Evolutionary conservation across 257 asterid species (phyloP), one percentile per base, ranked within the genome.

Genomic region (Lycium ferocissimum): DNA sequence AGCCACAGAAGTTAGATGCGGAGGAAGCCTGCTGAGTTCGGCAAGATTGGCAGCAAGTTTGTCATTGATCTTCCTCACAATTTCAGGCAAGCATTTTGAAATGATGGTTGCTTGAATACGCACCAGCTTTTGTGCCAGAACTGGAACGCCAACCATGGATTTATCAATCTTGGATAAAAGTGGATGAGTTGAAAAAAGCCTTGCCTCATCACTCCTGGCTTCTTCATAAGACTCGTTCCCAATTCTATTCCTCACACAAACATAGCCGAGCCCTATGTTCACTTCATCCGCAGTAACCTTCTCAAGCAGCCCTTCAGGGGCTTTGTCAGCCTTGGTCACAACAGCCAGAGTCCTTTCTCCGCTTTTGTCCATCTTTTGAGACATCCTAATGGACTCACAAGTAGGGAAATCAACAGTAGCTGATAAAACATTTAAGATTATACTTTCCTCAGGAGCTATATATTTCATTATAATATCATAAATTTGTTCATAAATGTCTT

Each of bases 281-380:
- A 40, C 89, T 26, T 86, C 89, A 61, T 86, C 86, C 0, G 85
- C 76, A 0, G 85, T 85, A 17, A 89, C 89, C 79, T 89, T 89
- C 73, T 89, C 89, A 1, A 85, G 87, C 33, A 90, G 80, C 2
- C 89, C 89, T 66, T 90, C 87, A 0, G 89, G 91, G 0, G 90
- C 67, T 33, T 62, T 85, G 69, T 89, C 90, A 0, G 87, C 90
- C 58, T 89, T 89, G 0, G 89, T 89, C 0, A 89, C 90, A 18
- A 87, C 89, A 7, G 90, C 92, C 12, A 87, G 84, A 11, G 90
- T 89, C 85, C 92, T 89, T 72, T 58, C 86, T 3, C 92, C 90
- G 0, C 61, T 70, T 7, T 59, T 88, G 61, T 88, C 89, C 2
- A 89, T 89, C 4, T n/a, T 73, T 65, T 84, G 92, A 10, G 92